phyloP scores from a whole-genome alignment of 805 yeast genomes.

The Martiniozyma abietophila region DNA sequence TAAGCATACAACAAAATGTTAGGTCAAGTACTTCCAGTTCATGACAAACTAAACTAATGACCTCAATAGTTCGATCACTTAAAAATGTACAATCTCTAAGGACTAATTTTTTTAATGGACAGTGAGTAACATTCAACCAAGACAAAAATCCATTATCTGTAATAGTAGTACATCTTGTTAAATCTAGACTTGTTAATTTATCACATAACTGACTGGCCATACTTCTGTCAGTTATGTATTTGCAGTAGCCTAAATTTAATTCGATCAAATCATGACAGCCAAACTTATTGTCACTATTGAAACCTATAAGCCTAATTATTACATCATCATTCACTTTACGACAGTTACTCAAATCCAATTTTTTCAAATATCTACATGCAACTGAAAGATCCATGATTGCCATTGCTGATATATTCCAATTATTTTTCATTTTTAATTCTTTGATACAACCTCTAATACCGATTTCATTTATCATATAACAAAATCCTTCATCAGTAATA shows the following conservation, averaged over 20 bases:
- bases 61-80: slow-evolving; percentile 53
- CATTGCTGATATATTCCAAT: slow-evolving; percentile 75
- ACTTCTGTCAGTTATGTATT: slow-evolving; percentile 59
- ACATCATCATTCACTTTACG: slow-evolving; percentile 66
- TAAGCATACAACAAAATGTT: slow-evolving; percentile 67
- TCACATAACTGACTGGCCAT: slow-evolving; percentile 43
- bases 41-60: slow-evolving; percentile 54
- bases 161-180: slow-evolving; percentile 70
- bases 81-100: slow-evolving; percentile 68
- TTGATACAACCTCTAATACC: slow-evolving; percentile 56
- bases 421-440: slow-evolving; percentile 51
- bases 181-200: slow-evolving; percentile 45
- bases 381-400: slow-evolving; percentile 71
- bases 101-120: slow-evolving; percentile 41
- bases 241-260: slow-evolving; percentile 63
- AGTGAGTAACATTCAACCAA: slow-evolving; percentile 53
- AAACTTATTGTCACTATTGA: slow-evolving; percentile 24
- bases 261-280: slow-evolving; percentile 54
- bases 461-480: slow-evolving; percentile 58
- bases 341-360: slow-evolving; percentile 62
- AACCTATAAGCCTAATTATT: slow-evolving; percentile 58
- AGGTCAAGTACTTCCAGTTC: slow-evolving; percentile 48
- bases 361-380: slow-evolving; percentile 49
- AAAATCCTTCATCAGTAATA: slow-evolving; percentile 66
- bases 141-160: slow-evolving; percentile 64